These are phyloP conservation scores for Primulina eburnea DNA, from an alignment of 257 asterid genomes.

Conservation along the genomic window DNA sequence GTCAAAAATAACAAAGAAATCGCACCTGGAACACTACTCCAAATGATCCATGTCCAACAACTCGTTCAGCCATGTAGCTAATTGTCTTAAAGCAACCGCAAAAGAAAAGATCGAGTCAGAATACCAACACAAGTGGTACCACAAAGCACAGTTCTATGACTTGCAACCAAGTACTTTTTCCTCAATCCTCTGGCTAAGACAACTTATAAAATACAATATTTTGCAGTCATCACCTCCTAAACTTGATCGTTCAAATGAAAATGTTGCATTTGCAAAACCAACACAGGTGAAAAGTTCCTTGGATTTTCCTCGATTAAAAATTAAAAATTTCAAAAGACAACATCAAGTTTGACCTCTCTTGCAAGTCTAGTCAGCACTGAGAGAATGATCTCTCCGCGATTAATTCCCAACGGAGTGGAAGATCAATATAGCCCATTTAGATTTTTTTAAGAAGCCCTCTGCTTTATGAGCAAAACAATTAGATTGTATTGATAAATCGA, in stretches of 20 bases:
- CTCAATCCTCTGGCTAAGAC: not conserved
- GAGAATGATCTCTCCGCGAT: constrained; percentile 5
- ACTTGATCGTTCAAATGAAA: constrained; percentile 13
- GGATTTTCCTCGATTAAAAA: constrained; percentile 6
- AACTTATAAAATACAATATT: constrained; percentile 1
- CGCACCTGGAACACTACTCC: constrained; percentile 90
- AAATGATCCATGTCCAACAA: constrained; percentile 90
- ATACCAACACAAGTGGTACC: constrained; percentile 2
- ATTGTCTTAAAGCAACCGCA: constrained; percentile 53
- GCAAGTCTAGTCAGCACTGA: not conserved
- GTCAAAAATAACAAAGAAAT: constrained; percentile 20
- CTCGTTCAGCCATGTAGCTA: constrained; percentile 91
- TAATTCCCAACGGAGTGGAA: not conserved
- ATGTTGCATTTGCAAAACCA: constrained; percentile 3
- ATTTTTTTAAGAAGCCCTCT: constrained; percentile 12
- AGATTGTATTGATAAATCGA: constrained; percentile 8
- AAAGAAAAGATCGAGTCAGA: constrained; percentile 1
- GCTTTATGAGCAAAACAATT: not conserved
- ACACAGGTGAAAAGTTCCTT: constrained; percentile 6
- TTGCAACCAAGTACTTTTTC: constrained; percentile 15
- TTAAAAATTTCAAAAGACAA: not conserved
- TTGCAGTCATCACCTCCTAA: constrained; percentile 1
- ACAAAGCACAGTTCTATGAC: not conserved
- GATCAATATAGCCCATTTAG: not conserved
- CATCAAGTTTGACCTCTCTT: constrained; percentile 3